Percentiles rank a stretch among this genome's conserved stretches.
These are phyloP conservation scores for Ascochyta clinopodiicola DNA, from an alignment of 2,329 filamentous ascomycete genomes.

Conservation along the genomic window DNA sequence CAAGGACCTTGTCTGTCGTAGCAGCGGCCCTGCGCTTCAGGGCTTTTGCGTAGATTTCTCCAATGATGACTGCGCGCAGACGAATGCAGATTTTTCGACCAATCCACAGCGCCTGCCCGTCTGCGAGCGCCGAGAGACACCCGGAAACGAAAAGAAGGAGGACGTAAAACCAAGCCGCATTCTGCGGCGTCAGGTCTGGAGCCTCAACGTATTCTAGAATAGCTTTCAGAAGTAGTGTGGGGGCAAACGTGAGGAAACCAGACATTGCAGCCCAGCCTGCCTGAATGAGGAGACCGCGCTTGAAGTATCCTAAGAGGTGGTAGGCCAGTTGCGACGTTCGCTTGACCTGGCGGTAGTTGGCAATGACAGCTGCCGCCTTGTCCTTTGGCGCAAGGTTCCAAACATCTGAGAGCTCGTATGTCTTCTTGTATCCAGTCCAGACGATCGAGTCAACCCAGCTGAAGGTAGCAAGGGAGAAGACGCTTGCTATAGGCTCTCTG, in stretches of 20 bases:
- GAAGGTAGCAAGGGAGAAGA: conserved; percentile 88
- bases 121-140: conserved; percentile 78
- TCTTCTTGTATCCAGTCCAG: conserved; percentile 84
- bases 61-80: conserved; percentile 91
- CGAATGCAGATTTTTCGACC: conserved; percentile 94
- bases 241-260: conserved; percentile 86
- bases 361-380: conserved; percentile 81
- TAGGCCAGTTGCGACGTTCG: conserved; percentile 79
- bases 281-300: conserved; percentile 75
- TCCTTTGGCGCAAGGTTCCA: conserved; percentile 92
- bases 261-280: conserved; percentile 79
- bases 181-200: conserved; percentile 74
- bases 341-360: conserved; percentile 83
- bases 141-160: conserved; percentile 87
- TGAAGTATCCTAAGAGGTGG: conserved; percentile 87
- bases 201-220: conserved; percentile 95
- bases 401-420: conserved; percentile 81
- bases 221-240: conserved; percentile 86
- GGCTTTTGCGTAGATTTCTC: conserved; percentile 96
- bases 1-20: conserved; percentile 73
- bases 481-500: conserved; percentile 82
- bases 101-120: conserved; percentile 89
- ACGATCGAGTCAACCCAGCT: conserved; percentile 90
- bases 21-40: conserved; percentile 88
- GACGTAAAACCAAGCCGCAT: conserved; percentile 95